These are phyloP conservation scores for Colletotrichum sp. DNA, from an alignment of 2,329 filamentous ascomycete species.

Conservation along the genomic window DNA sequence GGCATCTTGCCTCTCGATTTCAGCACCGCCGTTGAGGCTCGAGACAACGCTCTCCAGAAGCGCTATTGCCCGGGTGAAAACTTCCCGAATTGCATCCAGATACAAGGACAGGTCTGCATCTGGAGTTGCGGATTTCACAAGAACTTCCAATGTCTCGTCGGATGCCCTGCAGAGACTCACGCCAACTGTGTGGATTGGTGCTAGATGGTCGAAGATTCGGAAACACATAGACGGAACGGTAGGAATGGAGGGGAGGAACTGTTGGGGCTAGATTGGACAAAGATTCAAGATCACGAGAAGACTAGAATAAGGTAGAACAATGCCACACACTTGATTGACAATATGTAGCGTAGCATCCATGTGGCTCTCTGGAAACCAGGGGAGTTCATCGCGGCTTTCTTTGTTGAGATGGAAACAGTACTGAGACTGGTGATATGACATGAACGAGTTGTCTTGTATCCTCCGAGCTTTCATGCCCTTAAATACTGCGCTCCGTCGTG, in stretches of 20 bases:
- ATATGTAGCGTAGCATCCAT: neutral
- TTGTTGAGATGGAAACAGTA: rapidly evolving
- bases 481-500: neutral
- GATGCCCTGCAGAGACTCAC: neutral
- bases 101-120: neutral
- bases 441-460: neutral
- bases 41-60: neutral
- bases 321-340: neutral
- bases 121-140: neutral
- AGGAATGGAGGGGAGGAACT: neutral
- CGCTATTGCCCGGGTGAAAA: neutral
- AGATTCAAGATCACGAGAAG: neutral
- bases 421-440: neutral
- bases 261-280: neutral
- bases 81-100: neutral
- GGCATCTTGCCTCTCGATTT: neutral
- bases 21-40: neutral
- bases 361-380: neutral
- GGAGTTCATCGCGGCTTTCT: neutral
- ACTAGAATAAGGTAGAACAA: neutral
- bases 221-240: neutral
- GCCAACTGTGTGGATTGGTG: neutral
- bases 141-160: neutral
- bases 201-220: neutral
- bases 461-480: too few species aligned